A percentile compares a stretch with the other conserved stretches of the same genome.
phyloP scores from a whole-genome alignment of 1,139 yeast species.

The Suhomyces yuchorum region DNA sequence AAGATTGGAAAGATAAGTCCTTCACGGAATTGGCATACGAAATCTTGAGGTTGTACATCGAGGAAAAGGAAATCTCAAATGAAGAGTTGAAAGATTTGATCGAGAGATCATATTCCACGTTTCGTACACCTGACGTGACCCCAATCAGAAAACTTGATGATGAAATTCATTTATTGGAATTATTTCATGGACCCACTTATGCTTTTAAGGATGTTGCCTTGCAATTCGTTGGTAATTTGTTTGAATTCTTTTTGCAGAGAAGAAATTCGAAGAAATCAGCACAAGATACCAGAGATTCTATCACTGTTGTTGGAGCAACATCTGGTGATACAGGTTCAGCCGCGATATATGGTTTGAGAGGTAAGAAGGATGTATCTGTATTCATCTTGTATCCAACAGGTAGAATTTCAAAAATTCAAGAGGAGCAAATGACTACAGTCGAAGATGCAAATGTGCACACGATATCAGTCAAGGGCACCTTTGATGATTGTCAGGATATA shows the following conservation, averaged over 20 bases:
- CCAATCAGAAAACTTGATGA: slow-evolving; percentile 68
- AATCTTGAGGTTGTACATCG: slow-evolving; percentile 78
- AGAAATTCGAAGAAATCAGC: slow-evolving; percentile 65
- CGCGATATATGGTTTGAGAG: slow-evolving; percentile 95
- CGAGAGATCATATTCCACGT: slow-evolving; percentile 78
- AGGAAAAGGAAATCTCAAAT: slow-evolving; percentile 67
- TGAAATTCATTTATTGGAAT: slow-evolving; percentile 74
- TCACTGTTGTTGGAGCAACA: slow-evolving; percentile 98
- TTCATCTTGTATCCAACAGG: slow-evolving; percentile 97
- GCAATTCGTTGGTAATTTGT: slow-evolving; percentile 95
- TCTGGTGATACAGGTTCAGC: slow-evolving; percentile 99
- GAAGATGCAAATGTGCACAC: slow-evolving; percentile 92
- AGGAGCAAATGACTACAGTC: slow-evolving; percentile 98
- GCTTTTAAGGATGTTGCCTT: slow-evolving; percentile 98
- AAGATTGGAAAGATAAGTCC: slow-evolving; percentile 69
- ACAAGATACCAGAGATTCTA: slow-evolving; percentile 64
- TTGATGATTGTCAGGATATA: slow-evolving; percentile 97
- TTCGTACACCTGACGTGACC: slow-evolving; percentile 82
- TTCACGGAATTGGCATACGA: slow-evolving; percentile 87
- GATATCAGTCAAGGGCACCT: slow-evolving; percentile 90
- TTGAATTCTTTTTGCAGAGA: slow-evolving; percentile 85
- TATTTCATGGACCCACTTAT: slow-evolving; percentile 98
- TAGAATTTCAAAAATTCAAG: slow-evolving; percentile 96
- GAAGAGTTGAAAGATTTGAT: slow-evolving; percentile 66
- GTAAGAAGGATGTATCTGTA: slow-evolving; percentile 94